Evolutionary conservation across 164 flowering plant species (phyloP).

Genomic region (Sedum album): DNA sequence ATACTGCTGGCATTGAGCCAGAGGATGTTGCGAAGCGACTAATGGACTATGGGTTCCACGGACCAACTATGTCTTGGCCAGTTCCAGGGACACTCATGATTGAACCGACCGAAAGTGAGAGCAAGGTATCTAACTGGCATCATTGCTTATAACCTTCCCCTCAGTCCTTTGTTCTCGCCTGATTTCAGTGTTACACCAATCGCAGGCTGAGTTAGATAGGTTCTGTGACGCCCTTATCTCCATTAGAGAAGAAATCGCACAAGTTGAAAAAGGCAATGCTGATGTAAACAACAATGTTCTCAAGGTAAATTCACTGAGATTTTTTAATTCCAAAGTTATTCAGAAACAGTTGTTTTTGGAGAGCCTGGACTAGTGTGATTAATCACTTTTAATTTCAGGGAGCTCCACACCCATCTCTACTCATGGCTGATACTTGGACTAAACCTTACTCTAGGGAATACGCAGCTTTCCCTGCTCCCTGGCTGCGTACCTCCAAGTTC

Average conservation of each 20-base stretch:
- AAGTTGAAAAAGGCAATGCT: slow-evolving; percentile 83
- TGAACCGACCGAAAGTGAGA: slow-evolving; percentile 98
- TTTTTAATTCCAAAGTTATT: no score
- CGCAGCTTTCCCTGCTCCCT: slow-evolving; percentile 95
- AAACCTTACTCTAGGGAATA: slow-evolving; percentile 89
- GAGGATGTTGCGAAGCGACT: no score
- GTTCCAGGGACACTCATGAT: slow-evolving; percentile 99
- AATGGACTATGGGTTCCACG: no score
- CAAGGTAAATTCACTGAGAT: slow-evolving; percentile 41
- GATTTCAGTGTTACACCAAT: not conserved
- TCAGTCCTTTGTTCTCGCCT: not conserved
- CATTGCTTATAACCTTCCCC: not conserved
- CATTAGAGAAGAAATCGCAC: no score
- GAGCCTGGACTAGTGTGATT: no score
- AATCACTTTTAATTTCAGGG: slow-evolving; percentile 24
- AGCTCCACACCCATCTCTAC: no score
- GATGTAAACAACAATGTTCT: slow-evolving; percentile 82
- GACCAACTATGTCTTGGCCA: slow-evolving; percentile 99
- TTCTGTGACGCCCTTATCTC: no score
- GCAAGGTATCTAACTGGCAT: slow-evolving; percentile 94
- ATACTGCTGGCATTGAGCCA: no score
- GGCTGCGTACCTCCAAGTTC: slow-evolving; percentile 81
- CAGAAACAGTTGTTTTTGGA: no score
- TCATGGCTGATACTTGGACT: slow-evolving; percentile 88
- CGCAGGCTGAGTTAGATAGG: slow-evolving; percentile 94